phyloP scores from a whole-genome alignment of 2,329 filamentous ascomycete genomes.

The Aureobasidium sp. region DNA sequence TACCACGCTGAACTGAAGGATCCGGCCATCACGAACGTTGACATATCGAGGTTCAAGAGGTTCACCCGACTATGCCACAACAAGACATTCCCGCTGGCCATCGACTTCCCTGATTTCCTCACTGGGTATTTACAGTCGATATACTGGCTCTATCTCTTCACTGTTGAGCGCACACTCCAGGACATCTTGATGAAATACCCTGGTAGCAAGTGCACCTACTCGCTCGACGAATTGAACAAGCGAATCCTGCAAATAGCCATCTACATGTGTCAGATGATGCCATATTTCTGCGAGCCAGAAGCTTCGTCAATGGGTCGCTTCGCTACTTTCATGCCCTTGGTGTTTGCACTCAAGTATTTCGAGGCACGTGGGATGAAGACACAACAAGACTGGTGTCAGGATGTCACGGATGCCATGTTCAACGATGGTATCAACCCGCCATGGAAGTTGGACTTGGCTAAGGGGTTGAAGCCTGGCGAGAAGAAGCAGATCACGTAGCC shows the following conservation, averaged over 20 bases:
- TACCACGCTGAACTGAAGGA: not conserved
- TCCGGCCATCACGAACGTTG: not conserved
- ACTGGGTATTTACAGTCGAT: slow-evolving; percentile 22
- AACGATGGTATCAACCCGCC: slow-evolving; percentile 6
- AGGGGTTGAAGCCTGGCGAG: not conserved
- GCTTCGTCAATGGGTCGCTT: slow-evolving; percentile 5
- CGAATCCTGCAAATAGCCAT: slow-evolving; percentile 50
- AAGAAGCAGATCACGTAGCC: slow-evolving; percentile 1
- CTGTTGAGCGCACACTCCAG: slow-evolving; percentile 15
- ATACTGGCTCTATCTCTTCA: slow-evolving; percentile 25
- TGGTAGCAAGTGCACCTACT: not conserved
- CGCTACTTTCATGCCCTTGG: slow-evolving; percentile 8
- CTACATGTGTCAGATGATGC: slow-evolving; percentile 10
- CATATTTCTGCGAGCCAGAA: slow-evolving; percentile 7
- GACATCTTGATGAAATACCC: not conserved
- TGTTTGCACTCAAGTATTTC: slow-evolving; percentile 4
- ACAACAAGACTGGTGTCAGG: slow-evolving; percentile 4
- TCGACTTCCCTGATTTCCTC: slow-evolving; percentile 23
- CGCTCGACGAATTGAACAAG: slow-evolving; percentile 22
- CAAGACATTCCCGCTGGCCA: slow-evolving; percentile 21
- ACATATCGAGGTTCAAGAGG: not conserved
- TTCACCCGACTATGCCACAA: slow-evolving; percentile 17
- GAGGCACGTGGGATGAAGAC: not conserved
- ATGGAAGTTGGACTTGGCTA: not conserved
- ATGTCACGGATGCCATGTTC: not conserved